Evolutionary conservation across 2,329 filamentous ascomycete species (phyloP).

Genomic region (Monilinia fructicola): DNA sequence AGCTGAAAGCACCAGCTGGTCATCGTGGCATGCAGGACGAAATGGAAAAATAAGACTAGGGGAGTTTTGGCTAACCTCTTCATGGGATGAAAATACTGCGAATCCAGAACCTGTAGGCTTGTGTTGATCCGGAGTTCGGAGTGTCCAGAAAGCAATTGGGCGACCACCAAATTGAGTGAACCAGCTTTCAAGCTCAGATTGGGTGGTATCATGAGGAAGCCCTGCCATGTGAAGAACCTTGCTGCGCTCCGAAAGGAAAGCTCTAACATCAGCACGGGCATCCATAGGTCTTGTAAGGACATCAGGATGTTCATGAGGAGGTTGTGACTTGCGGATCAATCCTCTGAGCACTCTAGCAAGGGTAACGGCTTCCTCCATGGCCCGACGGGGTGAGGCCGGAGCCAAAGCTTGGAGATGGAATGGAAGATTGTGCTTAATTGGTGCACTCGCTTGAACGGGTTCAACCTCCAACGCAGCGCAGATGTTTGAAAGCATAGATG

Average conservation of each 20-base stretch:
- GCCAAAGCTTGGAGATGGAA: slow-evolving; percentile 97
- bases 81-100: slow-evolving; percentile 96
- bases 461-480: slow-evolving; percentile 98
- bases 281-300: slow-evolving; percentile 95
- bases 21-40: slow-evolving; percentile 34
- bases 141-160: slow-evolving; percentile 98
- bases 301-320: slow-evolving; percentile 88
- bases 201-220: slow-evolving; percentile 94
- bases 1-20: slow-evolving; percentile 36
- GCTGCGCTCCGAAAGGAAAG: slow-evolving; percentile 92
- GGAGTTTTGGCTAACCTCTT: slow-evolving; percentile 67
- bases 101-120: slow-evolving; percentile 99
- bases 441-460: slow-evolving; percentile 93
- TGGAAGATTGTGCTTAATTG: slow-evolving; percentile 97
- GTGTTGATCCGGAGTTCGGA: slow-evolving; percentile 96
- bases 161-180: slow-evolving; percentile 98
- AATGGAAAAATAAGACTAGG: slow-evolving; percentile 35
- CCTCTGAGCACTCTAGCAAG: slow-evolving; percentile 88
- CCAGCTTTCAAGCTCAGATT: slow-evolving; percentile 98
- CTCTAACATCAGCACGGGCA: slow-evolving; percentile 90
- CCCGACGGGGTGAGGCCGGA: slow-evolving; percentile 89
- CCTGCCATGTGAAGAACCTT: slow-evolving; percentile 99
- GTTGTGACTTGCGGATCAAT: slow-evolving; percentile 93
- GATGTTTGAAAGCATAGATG: slow-evolving; percentile 93
- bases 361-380: slow-evolving; percentile 97